phyloP scores from a whole-genome alignment of 1,139 yeast genomes.

The Groenewaldozyma auringiensis region DNA sequence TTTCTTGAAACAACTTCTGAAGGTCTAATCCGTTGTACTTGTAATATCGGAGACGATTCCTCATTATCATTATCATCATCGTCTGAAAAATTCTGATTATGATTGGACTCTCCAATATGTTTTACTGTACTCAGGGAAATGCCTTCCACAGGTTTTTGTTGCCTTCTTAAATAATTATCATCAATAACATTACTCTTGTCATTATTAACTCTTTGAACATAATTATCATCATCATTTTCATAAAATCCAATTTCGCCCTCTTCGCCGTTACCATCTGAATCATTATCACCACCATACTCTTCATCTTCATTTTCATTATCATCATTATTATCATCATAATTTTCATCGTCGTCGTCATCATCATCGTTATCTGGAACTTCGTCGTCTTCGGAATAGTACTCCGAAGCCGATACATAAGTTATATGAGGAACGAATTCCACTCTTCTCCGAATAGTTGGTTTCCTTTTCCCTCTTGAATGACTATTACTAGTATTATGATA shows the following conservation, averaged over 20 bases:
- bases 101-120: not conserved
- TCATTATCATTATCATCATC: not conserved
- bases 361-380: conserved; percentile 22
- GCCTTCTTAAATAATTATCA: not conserved
- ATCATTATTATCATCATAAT: conserved; percentile 14
- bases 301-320: conserved; percentile 19
- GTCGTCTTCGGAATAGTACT: conserved; percentile 25
- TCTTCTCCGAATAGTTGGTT: conserved; percentile 4
- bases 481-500: no score
- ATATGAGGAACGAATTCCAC: conserved; percentile 21
- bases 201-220: not conserved
- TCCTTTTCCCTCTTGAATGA: not conserved
- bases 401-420: conserved; percentile 27
- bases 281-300: conserved; percentile 15
- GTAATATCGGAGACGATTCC: not conserved
- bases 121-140: not conserved
- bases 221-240: conserved; percentile 18
- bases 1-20: not conserved
- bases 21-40: not conserved
- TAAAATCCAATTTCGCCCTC: conserved; percentile 16
- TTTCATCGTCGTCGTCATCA: conserved; percentile 21
- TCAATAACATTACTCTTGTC: not conserved
- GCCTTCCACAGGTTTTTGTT: not conserved
- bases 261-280: conserved; percentile 22
- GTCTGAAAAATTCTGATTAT: not conserved